Conservation (phyloP, 352 stramenopile genomes). For the Peronospora farinosa region DNA sequence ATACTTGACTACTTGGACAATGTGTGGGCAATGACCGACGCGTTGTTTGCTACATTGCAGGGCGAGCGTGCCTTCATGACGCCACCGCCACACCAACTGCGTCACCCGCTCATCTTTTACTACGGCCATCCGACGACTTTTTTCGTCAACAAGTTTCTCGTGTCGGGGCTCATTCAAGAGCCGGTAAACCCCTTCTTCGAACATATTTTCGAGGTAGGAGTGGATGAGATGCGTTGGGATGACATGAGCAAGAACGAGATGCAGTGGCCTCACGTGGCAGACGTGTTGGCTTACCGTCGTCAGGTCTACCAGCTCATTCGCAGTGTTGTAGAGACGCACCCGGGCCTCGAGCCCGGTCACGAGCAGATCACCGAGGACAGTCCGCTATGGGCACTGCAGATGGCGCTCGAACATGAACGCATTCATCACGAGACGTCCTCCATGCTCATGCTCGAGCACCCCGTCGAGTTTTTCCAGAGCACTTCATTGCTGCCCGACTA, state of each 20-base stretch:
- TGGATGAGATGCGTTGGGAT: slow-evolving; percentile 98
- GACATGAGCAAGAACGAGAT: slow-evolving; percentile 97
- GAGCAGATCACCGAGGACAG: slow-evolving; percentile 73
- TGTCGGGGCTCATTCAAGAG: slow-evolving; percentile 83
- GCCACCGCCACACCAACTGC: slow-evolving; percentile 88
- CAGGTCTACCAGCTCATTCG: slow-evolving; percentile 88
- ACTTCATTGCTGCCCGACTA: slow-evolving; percentile 82
- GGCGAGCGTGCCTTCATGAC: slow-evolving; percentile 88
- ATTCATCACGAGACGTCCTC: slow-evolving; percentile 97
- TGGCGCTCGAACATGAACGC: slow-evolving; percentile 94
- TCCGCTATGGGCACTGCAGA: slow-evolving; percentile 91
- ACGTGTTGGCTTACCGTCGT: slow-evolving; percentile 90
- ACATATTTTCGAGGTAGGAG: slow-evolving; percentile 94
- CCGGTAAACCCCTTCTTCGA: slow-evolving; percentile 92
- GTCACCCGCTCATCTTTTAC: slow-evolving; percentile 97
- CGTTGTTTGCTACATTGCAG: slow-evolving; percentile 88
- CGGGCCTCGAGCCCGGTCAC: slow-evolving; percentile 66
- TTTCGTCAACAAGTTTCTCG: slow-evolving; percentile 95
- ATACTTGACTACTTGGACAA: slow-evolving; percentile 95
- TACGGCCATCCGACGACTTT: slow-evolving; percentile 95
- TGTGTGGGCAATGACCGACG: slow-evolving; percentile 91
- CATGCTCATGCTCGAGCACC: slow-evolving; percentile 91
- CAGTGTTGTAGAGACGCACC: slow-evolving; percentile 84
- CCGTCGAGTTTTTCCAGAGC: slow-evolving; percentile 82
- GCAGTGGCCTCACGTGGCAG: slow-evolving; percentile 86